These are phyloP conservation scores for Gossypium bickii DNA, from an alignment of 345 rosid genomes.

Conservation along the genomic window DNA sequence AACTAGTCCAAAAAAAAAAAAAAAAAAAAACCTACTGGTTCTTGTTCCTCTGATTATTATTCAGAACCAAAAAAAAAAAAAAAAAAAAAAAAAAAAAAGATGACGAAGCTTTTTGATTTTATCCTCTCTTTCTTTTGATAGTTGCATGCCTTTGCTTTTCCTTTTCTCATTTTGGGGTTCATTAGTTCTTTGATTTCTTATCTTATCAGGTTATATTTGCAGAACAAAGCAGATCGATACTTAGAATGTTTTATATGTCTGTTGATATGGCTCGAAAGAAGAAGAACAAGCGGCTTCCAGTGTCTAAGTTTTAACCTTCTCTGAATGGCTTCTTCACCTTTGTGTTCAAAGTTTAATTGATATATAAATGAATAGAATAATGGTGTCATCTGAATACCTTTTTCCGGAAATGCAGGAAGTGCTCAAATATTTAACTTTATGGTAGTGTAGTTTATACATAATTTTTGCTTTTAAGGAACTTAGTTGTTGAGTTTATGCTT, in stretches of 20 bases:
- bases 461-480: neutral
- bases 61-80: neutral
- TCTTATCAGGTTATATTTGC: conserved; percentile 1
- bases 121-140: neutral
- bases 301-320: neutral
- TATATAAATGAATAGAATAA: neutral
- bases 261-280: neutral
- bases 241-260: neutral
- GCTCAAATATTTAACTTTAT: neutral
- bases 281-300: neutral
- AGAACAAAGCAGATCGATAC: neutral
- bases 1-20: neutral
- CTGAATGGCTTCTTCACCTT: neutral
- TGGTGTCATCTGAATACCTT: neutral
- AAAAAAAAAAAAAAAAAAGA: no score
- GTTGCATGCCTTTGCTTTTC: neutral
- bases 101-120: neutral
- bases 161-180: neutral
- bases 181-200: neutral
- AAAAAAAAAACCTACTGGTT: neutral
- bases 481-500: neutral
- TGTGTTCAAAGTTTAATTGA: neutral
- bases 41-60: neutral
- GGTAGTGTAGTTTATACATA: no score
- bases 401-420: conserved; percentile 1